Base-by-base conservation (phyloP, 176 grass and related monocot species). In the Phoenix roebelenii region DNA sequence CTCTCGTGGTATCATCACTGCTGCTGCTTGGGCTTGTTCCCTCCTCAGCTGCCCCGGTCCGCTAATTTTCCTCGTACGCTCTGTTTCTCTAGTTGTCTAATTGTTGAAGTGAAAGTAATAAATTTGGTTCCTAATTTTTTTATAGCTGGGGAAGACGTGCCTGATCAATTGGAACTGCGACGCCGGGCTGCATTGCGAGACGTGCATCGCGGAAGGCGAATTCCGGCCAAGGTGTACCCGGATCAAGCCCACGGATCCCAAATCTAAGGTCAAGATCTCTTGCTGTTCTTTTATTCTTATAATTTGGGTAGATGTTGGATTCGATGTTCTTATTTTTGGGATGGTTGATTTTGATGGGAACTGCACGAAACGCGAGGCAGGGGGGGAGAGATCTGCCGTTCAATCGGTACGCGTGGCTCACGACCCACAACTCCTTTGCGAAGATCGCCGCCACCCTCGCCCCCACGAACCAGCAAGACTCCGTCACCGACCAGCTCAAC, bases 361-460 rank as follows among this genome's bases (percentile, higher is more conserved):
- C 25, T 28, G 25, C 3, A 5, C 25, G 25, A 28, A 28, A 4
- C 25, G 25, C 25, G 25, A 28, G 2, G 4, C 19, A 6, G 18
- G 76, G 87, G 89, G 83, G 74, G 19, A 55, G 15, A n/a, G 78
- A 55, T 17, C 62, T 97, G 63, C 84, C 93, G 56, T 97, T 91
- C 68, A 97, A 97, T 78, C 69, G 93, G 49, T 97, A 88, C 84
- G 44, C 93, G 2, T 91, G 93, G 93, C 76, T 97, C 30, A 97
- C 93, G 61, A 88, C 87, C 16, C 93, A 97, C 84, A 97, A 97
- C 74, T 97, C 93, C 55, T 97, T 91, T 84, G 78, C 93, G 20
- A 69, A 81, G 52, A 81, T 97, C 9, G 87, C 68, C 4, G 32
- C 81, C 61, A 83, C 82, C 53, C 9, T 78, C 66, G 66, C 93